Percentiles rank a stretch among this genome's conserved stretches.
Evolutionary conservation across 345 rosid species (phyloP).

Genomic region (Rhodamnia rubescens): DNA sequence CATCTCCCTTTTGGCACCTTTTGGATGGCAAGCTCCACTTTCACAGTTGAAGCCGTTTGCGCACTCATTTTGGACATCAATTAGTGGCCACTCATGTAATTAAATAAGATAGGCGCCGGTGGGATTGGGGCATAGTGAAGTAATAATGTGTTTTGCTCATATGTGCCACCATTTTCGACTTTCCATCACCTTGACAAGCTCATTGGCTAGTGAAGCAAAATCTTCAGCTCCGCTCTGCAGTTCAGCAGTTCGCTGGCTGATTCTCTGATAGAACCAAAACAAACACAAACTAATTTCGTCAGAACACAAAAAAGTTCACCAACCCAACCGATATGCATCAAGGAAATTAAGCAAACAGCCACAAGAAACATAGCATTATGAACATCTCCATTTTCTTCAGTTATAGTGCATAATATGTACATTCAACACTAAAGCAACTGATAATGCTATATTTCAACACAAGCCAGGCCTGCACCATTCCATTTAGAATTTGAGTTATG

Average conservation of each 20-base stretch:
- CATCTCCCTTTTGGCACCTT: neutral
- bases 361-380: neutral
- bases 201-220: slow-evolving; percentile 67
- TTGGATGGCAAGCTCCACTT: neutral
- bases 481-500: neutral
- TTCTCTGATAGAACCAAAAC: slow-evolving; percentile 29
- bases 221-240: slow-evolving; percentile 70
- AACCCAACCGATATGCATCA: neutral
- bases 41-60: neutral
- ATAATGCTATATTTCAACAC: neutral
- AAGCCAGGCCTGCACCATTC: neutral
- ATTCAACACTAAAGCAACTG: neutral
- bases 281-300: neutral
- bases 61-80: neutral
- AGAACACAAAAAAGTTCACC: neutral
- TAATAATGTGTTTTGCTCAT: neutral
- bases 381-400: neutral
- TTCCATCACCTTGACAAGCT: slow-evolving; percentile 81
- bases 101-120: neutral
- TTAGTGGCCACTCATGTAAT: neutral
- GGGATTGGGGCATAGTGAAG: neutral
- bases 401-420: neutral
- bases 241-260: slow-evolving; percentile 62
- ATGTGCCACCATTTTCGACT: slow-evolving; percentile 73
- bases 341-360: neutral